These are phyloP conservation scores for Agrocybe chaxingu DNA, from an alignment of 768 basidiomycete genomes.

Conservation along the genomic window DNA sequence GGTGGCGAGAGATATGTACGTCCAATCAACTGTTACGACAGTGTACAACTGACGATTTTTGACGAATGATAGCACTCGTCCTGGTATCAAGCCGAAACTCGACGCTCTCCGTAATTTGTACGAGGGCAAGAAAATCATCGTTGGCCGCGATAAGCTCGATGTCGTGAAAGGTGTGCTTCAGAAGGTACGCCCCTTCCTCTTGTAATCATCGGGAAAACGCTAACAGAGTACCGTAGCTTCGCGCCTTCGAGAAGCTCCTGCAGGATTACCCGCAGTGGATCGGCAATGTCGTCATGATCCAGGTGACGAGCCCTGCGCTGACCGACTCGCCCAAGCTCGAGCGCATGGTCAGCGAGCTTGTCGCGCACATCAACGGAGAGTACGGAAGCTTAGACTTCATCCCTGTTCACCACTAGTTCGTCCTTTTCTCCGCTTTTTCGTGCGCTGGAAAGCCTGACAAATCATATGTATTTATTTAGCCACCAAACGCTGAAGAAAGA, in stretches of 20 bases:
- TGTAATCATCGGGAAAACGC: not conserved
- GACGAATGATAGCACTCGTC: slow-evolving; percentile 44
- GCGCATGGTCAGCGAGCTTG: slow-evolving; percentile 88
- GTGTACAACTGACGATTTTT: not conserved
- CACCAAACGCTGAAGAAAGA: slow-evolving; percentile 97
- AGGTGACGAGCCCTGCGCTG: slow-evolving; percentile 92
- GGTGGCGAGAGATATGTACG: slow-evolving; percentile 76
- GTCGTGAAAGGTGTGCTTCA: slow-evolving; percentile 98
- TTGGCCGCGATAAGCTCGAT: slow-evolving; percentile 95
- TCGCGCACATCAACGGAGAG: slow-evolving; percentile 93
- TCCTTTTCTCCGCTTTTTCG: slow-evolving; percentile 13
- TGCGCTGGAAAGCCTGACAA: not conserved
- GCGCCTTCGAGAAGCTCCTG: slow-evolving; percentile 92
- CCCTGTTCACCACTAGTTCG: slow-evolving; percentile 97
- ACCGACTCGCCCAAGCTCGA: slow-evolving; percentile 93
- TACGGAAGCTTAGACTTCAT: slow-evolving; percentile 94
- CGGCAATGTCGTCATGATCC: slow-evolving; percentile 82
- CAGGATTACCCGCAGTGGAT: slow-evolving; percentile 95
- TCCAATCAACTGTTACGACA: slow-evolving; percentile 9
- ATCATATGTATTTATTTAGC: slow-evolving; percentile 37
- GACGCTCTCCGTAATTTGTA: slow-evolving; percentile 82
- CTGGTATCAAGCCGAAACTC: slow-evolving; percentile 88
- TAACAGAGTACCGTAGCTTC: slow-evolving; percentile 48
- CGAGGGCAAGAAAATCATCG: slow-evolving; percentile 97
- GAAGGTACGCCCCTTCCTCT: slow-evolving; percentile 51